These are phyloP conservation scores for Clonostachys solani DNA, from an alignment of 2,329 filamentous ascomycete genomes.

Conservation along the genomic window DNA sequence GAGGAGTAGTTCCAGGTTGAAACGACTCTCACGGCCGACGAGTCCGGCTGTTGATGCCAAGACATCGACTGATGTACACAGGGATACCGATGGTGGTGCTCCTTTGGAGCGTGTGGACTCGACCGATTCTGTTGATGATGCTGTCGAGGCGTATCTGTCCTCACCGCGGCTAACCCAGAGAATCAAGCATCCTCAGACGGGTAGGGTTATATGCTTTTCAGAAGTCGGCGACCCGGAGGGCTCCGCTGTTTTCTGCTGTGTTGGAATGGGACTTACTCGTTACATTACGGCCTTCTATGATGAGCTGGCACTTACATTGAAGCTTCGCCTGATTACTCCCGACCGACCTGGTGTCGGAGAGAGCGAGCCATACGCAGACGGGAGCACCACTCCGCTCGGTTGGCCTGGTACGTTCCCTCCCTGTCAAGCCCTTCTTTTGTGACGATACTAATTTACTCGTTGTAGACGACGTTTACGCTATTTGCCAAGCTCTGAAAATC, in stretches of 20 bases:
- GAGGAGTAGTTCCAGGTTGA: conserved; percentile 53
- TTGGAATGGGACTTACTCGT: conserved; percentile 94
- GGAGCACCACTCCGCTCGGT: conserved; percentile 78
- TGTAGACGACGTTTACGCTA: conserved; percentile 78
- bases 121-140: conserved; percentile 82
- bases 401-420: conserved; percentile 72
- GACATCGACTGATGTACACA: conserved; percentile 12
- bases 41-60: conserved; percentile 29
- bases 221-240: conserved; percentile 93
- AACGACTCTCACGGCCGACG: conserved; percentile 48
- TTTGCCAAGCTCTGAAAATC: conserved; percentile 88
- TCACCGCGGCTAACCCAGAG: conserved; percentile 84
- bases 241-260: conserved; percentile 90
- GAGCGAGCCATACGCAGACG: conserved; percentile 80
- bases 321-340: conserved; percentile 85
- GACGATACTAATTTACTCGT: conserved; percentile 15
- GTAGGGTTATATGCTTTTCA: conserved; percentile 88
- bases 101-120: conserved; percentile 70
- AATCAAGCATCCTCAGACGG: conserved; percentile 80
- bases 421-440: not conserved
- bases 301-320: conserved; percentile 84
- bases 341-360: conserved; percentile 93
- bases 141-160: conserved; percentile 79
- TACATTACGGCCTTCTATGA: conserved; percentile 98
- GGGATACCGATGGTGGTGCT: conserved; percentile 18